Percentiles rank a stretch among this genome's conserved stretches.
Evolutionary conservation across 176 grass and related monocot species (phyloP).

Genomic region (Zoysia japonica): DNA sequence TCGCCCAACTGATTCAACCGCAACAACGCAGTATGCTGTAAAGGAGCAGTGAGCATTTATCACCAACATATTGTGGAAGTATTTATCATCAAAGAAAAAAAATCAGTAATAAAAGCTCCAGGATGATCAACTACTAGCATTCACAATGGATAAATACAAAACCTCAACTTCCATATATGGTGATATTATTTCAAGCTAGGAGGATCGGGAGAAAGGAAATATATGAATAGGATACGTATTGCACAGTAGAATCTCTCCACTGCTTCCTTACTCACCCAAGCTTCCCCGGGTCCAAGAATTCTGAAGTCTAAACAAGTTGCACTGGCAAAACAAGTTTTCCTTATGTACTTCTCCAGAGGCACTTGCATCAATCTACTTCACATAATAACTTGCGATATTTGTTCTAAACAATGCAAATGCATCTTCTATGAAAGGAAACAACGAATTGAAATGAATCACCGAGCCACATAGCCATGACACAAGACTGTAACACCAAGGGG

Average conservation of each 20-base stretch:
- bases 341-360: neutral
- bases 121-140: neutral
- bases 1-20: slow-evolving; percentile 89
- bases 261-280: neutral
- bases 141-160: neutral
- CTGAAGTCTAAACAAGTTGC: neutral
- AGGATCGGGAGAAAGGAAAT: neutral
- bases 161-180: neutral
- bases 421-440: neutral
- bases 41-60: slow-evolving; percentile 19
- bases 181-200: neutral
- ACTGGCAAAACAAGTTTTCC: neutral
- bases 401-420: neutral
- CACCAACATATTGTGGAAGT: neutral
- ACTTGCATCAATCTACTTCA: neutral
- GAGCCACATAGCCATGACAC: neutral
- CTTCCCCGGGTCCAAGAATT: neutral
- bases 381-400: neutral
- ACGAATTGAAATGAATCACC: neutral
- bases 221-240: neutral
- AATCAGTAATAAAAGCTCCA: neutral
- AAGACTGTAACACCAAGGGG: too few species aligned
- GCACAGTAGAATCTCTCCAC: neutral
- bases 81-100: neutral
- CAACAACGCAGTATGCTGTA: slow-evolving; percentile 91